Percentiles rank a stretch among this genome's conserved stretches.
phyloP scores from a whole-genome alignment of 2,329 filamentous ascomycete genomes.

The Penicillium olsonii region DNA sequence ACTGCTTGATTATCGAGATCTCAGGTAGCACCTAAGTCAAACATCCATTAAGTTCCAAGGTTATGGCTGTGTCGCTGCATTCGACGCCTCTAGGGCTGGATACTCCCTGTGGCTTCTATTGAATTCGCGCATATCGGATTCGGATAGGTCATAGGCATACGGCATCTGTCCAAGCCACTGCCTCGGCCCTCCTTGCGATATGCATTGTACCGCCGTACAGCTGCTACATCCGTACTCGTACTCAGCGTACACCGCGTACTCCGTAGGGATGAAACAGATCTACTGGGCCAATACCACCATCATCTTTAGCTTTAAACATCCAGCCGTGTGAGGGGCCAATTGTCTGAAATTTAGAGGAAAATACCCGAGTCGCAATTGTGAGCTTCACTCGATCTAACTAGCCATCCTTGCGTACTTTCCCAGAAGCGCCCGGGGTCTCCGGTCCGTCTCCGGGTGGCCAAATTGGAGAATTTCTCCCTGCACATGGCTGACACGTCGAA shows the following conservation, averaged over 20 bases:
- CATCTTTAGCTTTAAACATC: not conserved
- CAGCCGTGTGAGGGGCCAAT: not conserved
- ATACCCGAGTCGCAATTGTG: not conserved
- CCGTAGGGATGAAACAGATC: not conserved
- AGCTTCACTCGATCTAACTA: not conserved
- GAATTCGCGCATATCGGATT: not conserved
- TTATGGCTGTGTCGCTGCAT: not conserved
- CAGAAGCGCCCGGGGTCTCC: constrained; percentile 4
- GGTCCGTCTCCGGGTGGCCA: constrained; percentile 9
- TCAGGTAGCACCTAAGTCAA: not conserved
- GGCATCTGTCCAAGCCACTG: not conserved
- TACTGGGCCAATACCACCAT: not conserved
- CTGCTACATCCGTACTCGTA: too few species aligned
- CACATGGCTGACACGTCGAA: not conserved
- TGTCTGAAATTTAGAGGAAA: not conserved
- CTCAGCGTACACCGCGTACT: too few species aligned
- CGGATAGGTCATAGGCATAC: not conserved
- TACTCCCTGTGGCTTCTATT: too few species aligned
- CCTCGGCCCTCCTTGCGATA: not conserved
- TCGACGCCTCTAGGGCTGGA: not conserved
- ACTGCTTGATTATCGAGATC: not conserved
- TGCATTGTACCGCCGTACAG: too few species aligned
- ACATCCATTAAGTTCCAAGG: too few species aligned
- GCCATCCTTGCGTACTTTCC: not conserved
- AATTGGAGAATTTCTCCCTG: constrained; percentile 3